Conservation (phyloP, 208 protist genomes). For the Leishmania amazonensis region DNA sequence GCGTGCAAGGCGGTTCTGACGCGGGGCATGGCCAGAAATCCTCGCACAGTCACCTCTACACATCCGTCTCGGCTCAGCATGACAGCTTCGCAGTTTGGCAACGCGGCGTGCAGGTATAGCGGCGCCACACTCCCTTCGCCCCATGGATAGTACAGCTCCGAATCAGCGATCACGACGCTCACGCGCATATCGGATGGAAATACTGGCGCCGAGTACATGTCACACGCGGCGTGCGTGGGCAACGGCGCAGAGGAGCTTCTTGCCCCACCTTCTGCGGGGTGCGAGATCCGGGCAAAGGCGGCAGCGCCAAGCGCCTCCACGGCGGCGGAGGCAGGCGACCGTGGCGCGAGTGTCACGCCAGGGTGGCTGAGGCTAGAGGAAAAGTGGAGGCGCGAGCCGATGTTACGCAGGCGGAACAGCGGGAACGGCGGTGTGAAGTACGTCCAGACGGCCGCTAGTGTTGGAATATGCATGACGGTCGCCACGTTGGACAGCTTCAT, state of each 20-base stretch:
- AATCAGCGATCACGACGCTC: constrained; percentile 26
- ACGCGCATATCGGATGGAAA: constrained; percentile 56
- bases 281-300: constrained; percentile 26
- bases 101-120: constrained; percentile 41
- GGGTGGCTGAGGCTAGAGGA: constrained; percentile 20
- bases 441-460: constrained; percentile 53
- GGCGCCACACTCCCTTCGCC: constrained; percentile 47
- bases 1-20: constrained; percentile 12
- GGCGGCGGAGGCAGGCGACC: constrained; percentile 25
- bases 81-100: constrained; percentile 24
- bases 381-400: constrained; percentile 58
- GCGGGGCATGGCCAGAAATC: constrained; percentile 24
- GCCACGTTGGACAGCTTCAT: constrained; percentile 23
- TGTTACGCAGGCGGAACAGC: constrained; percentile 45
- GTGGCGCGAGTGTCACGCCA: constrained; percentile 13
- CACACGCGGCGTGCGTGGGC: neutral
- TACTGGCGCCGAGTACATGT: constrained; percentile 42
- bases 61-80: constrained; percentile 50
- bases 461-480: constrained; percentile 53
- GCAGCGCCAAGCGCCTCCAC: constrained; percentile 26
- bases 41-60: constrained; percentile 40
- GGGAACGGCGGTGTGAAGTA: constrained; percentile 54
- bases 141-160: constrained; percentile 58
- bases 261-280: neutral
- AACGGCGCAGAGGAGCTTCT: neutral